These are phyloP conservation scores for Paramecium octaurelia DNA, from an alignment of 73 alveolate genomes.

Conservation along the genomic window DNA sequence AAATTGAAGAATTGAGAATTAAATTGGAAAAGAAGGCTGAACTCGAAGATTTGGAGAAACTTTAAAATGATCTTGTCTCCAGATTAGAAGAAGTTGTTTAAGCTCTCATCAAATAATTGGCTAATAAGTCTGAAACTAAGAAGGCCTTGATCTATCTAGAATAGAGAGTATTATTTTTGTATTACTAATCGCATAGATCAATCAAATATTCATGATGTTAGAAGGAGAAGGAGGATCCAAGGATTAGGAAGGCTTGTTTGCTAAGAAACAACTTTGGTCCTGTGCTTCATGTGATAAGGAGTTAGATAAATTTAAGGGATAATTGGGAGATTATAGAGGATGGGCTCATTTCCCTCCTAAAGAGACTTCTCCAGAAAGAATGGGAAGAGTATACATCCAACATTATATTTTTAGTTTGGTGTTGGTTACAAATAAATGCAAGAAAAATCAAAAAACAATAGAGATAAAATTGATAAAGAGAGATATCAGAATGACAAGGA, in stretches of 20 bases:
- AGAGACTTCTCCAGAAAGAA: slow-evolving; percentile 63
- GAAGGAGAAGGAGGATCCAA: slow-evolving; percentile 44
- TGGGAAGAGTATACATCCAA: slow-evolving; percentile 56
- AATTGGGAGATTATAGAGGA: slow-evolving; percentile 51
- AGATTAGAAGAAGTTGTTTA: slow-evolving; percentile 57
- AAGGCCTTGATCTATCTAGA: slow-evolving; percentile 51
- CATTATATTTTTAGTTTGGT: background rate
- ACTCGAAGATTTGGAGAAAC: slow-evolving; percentile 31
- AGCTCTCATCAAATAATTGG: slow-evolving; percentile 45
- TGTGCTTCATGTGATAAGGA: slow-evolving; percentile 63
- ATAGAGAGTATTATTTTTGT: slow-evolving; percentile 7
- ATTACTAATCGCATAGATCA: background rate
- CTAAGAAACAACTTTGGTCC: slow-evolving; percentile 56
- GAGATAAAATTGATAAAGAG: slow-evolving; percentile 36
- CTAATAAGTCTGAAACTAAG: slow-evolving; percentile 55
- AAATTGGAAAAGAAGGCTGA: slow-evolving; percentile 56
- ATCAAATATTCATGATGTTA: background rate
- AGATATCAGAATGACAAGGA: slow-evolving; percentile 10
- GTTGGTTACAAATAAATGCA: slow-evolving; percentile 39
- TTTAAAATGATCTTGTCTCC: slow-evolving; percentile 20
- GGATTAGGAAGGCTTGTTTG: slow-evolving; percentile 41
- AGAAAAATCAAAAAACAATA: background rate
- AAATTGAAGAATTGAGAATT: slow-evolving; percentile 34
- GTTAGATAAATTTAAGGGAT: slow-evolving; percentile 49
- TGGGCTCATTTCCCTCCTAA: slow-evolving; percentile 67